Base-by-base conservation (phyloP, 306 rosid genomes). In the Heteromeles arbutifolia region DNA sequence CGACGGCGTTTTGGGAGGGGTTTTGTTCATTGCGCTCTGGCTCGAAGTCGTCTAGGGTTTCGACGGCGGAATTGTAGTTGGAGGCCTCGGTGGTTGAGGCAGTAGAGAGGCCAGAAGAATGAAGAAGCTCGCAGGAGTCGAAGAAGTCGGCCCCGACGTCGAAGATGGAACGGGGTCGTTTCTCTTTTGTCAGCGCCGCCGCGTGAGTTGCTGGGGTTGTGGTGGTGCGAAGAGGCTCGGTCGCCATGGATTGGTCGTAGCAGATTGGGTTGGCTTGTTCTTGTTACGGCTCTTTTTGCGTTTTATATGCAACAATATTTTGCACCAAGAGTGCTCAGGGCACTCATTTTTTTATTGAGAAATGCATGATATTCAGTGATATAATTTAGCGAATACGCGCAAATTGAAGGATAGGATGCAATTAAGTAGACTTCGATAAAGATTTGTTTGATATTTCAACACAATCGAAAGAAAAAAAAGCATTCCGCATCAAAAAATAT, bases 91-190 rank as follows among this genome's bases (percentile, higher is more conserved):
- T 25, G 80, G 81, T 32, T 53, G 89, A 45, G 28, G 80, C 67
- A 6, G 68, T 7, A 37, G 58, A 61, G 7, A 81, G 85, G 81
- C 86, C 86, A 11, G 88, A 85, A 64, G 95, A 86, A 53, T 85
- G 84, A 67, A 94, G 86, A 70, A 94, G 86, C 53, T 68, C 83
- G 72, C 87, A 85, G 43, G 88, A 80, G 75, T 88, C 80, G 83
- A 94, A 94, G 86, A 88, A 91, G 76, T 72, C 62, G 2, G 87
- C 18, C 3, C 88, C 85, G 19, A 91, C 65, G 53, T 91, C 89
- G 79, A 94, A 94, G 58, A 94, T 64, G 0, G 96, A 88, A 81
- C 88, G 90, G 59, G 81, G 80, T 13, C 93, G 91, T 87, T 87
- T 90, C 44, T 81, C 96, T 57, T 76, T 79, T 37, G 78, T 32